phyloP scores from a whole-genome alignment of 106 monocot genomes.

The Dendrobium nobile region DNA sequence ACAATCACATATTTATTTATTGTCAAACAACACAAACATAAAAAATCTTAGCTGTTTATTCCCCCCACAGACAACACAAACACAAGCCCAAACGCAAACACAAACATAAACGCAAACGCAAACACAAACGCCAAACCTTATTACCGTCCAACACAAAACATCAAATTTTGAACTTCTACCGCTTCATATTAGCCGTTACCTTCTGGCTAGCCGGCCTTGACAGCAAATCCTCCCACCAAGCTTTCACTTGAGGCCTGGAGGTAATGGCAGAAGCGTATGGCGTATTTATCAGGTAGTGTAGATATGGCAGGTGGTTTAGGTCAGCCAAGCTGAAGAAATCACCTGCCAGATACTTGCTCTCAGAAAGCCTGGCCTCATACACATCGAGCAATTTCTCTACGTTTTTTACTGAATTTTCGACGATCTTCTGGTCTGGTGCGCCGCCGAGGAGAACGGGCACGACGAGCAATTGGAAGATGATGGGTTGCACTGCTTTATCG shows the following conservation, averaged over 20 bases:
- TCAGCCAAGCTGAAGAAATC: constrained; percentile 52
- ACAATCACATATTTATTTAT: no score
- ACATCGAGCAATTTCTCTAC: constrained; percentile 34
- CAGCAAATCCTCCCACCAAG: constrained; percentile 20
- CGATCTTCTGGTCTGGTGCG: constrained; percentile 12
- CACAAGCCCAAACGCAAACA: no score
- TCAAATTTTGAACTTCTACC: no score
- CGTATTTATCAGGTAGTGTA: not conserved
- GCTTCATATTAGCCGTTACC: not conserved
- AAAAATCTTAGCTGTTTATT: no score
- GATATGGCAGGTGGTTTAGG: constrained; percentile 25
- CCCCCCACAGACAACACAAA: no score
- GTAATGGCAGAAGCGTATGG: constrained; percentile 5
- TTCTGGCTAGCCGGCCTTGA: constrained; percentile 20
- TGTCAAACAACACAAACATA: no score
- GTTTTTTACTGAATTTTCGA: constrained; percentile 20
- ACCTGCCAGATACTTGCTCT: constrained; percentile 28
- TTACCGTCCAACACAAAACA: no score
- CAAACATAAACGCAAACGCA: no score
- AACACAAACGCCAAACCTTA: no score
- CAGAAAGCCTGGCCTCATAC: constrained; percentile 16
- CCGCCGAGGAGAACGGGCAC: constrained; percentile 20
- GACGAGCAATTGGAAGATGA: constrained; percentile 30
- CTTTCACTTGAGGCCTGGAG: constrained; percentile 16
- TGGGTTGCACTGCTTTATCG: constrained; percentile 26